phyloP scores from a whole-genome alignment of 2,329 filamentous ascomycete genomes.

The Fusarium tjaetaba region DNA sequence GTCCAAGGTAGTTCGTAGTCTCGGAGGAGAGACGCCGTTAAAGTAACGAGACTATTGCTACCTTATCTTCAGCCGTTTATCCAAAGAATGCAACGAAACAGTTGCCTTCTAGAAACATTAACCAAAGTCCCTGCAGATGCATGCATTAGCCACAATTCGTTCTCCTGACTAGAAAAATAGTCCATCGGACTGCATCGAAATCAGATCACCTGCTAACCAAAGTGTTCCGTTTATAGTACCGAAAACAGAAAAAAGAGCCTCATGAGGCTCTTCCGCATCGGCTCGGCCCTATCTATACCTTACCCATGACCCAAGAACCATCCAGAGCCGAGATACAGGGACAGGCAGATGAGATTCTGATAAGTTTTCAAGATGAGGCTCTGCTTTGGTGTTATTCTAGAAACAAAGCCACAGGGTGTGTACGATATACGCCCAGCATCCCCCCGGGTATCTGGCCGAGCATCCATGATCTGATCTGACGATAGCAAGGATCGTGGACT shows the following conservation, averaged over 20 bases:
- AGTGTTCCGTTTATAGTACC: background rate
- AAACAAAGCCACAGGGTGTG: background rate
- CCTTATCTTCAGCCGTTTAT: background rate
- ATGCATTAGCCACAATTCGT: background rate
- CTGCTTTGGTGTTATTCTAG: background rate
- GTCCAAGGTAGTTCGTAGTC: background rate
- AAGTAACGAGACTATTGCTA: background rate
- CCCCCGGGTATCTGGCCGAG: constrained; percentile 31
- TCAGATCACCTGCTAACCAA: constrained; percentile 1
- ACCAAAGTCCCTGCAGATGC: background rate
- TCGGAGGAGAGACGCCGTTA: constrained; percentile 6
- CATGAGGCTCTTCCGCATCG: constrained; percentile 5
- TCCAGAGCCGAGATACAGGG: constrained; percentile 2
- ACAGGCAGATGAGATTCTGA: background rate
- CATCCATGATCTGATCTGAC: constrained; percentile 33
- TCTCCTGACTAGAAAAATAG: background rate
- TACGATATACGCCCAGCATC: background rate
- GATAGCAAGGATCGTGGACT: background rate
- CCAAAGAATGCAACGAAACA: background rate
- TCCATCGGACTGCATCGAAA: background rate
- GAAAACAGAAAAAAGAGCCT: background rate
- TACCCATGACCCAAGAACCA: background rate
- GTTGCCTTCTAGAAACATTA: background rate
- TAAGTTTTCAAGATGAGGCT: constrained; percentile 4
- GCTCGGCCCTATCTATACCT: constrained; percentile 13